phyloP scores from a whole-genome alignment of 371 early-diverging fungal species.

The Polyrhizophydium stewartii region DNA sequence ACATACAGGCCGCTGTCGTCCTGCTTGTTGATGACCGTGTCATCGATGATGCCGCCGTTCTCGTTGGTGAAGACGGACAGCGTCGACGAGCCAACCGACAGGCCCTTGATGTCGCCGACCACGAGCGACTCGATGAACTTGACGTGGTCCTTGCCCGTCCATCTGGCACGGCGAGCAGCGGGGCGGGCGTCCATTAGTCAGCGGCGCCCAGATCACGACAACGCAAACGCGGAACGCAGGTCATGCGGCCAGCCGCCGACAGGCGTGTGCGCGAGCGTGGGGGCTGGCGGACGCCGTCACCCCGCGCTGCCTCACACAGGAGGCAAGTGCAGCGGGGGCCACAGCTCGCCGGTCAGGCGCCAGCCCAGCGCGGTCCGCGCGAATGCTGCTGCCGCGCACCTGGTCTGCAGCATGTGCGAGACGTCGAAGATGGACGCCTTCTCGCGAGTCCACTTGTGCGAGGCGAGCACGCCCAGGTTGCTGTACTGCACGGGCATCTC shows the following conservation, averaged over 20 bases:
- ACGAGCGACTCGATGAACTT: constrained; percentile 85
- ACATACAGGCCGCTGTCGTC: constrained; percentile 72
- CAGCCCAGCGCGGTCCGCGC: too few species aligned
- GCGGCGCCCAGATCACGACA: too few species aligned
- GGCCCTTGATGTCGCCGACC: constrained; percentile 78
- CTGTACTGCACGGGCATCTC: constrained; percentile 92
- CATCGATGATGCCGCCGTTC: constrained; percentile 96
- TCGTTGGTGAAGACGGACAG: constrained; percentile 93
- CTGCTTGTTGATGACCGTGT: constrained; percentile 91
- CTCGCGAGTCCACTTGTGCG: constrained; percentile 85
- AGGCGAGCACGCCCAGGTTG: constrained; percentile 75
- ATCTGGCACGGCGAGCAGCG: constrained; percentile 42
- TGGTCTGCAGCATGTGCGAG: constrained; percentile 96
- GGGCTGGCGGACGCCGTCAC: too few species aligned
- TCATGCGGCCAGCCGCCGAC: too few species aligned
- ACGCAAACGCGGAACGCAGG: too few species aligned
- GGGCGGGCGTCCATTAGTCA: neutral
- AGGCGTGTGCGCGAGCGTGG: too few species aligned
- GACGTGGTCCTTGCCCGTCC: constrained; percentile 82
- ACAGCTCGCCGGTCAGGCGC: too few species aligned
- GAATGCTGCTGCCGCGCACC: constrained; percentile 45
- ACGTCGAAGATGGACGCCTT: constrained; percentile 96
- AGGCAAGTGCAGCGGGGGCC: too few species aligned
- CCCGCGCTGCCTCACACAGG: too few species aligned
- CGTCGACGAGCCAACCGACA: constrained; percentile 77